A percentile compares a stretch with the other conserved stretches of the same genome.
Evolutionary conservation across 2,329 filamentous ascomycete genomes (phyloP).

Genomic region (Pochonia chlamydosporia): DNA sequence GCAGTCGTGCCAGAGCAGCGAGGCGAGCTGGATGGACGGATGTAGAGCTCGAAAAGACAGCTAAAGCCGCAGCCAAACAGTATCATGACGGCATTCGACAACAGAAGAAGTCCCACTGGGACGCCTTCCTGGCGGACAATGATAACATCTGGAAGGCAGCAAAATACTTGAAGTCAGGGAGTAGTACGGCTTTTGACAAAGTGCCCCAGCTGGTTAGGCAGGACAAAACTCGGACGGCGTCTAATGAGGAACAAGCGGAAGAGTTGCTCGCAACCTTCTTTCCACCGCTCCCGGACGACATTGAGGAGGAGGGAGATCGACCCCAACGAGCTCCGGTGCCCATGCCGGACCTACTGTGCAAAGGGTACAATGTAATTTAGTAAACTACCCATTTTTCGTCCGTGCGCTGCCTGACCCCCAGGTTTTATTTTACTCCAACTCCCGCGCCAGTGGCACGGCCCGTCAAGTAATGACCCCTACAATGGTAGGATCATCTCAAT

Average conservation of each 20-base stretch:
- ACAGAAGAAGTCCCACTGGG: constrained; percentile 10
- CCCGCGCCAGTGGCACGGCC: too few species aligned
- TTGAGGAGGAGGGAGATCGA: constrained; percentile 10
- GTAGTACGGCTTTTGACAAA: constrained; percentile 6
- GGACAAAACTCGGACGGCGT: constrained; percentile 13
- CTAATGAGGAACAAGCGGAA: constrained; percentile 11
- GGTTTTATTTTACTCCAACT: too few species aligned
- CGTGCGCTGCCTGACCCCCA: too few species aligned
- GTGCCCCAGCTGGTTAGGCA: neutral
- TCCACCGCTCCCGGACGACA: constrained; percentile 9
- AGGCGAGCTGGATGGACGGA: constrained; percentile 10
- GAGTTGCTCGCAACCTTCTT: constrained; percentile 16
- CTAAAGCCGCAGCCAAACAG: constrained; percentile 15
- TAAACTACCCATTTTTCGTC: too few species aligned
- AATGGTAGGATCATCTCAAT: too few species aligned
- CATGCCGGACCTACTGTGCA: constrained; percentile 11
- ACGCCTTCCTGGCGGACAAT: constrained; percentile 4
- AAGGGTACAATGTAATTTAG: too few species aligned
- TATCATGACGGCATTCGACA: constrained; percentile 20
- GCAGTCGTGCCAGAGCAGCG: constrained; percentile 17
- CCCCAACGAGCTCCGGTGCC: constrained; percentile 6
- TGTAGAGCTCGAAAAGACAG: constrained; percentile 15
- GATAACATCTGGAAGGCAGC: constrained; percentile 3
- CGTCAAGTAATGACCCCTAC: too few species aligned
- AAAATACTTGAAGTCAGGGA: constrained; percentile 10